Evolutionary conservation across 352 stramenopile genomes (phyloP).

Genomic region (Globisporangium spiculum): DNA sequence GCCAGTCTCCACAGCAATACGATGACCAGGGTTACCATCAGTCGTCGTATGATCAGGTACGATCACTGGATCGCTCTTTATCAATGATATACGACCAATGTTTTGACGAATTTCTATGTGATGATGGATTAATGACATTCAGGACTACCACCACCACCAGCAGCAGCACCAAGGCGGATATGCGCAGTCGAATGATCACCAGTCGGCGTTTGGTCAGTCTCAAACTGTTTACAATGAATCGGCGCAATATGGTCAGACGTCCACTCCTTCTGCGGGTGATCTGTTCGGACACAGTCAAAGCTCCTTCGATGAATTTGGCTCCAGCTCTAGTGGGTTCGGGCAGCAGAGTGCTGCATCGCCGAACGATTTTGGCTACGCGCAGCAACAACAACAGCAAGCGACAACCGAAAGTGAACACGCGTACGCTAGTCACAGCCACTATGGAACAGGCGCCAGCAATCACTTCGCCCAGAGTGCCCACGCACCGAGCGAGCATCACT

Average conservation of each 20-base stretch:
- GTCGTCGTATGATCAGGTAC: conserved; percentile 36
- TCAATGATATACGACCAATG: neutral
- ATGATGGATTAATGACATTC: neutral
- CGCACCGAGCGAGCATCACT: neutral
- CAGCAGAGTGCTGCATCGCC: conserved; percentile 9
- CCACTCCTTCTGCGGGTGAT: conserved; percentile 21
- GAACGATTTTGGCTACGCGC: conserved; percentile 7
- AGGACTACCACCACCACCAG: conserved; percentile 14
- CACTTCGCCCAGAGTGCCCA: conserved; percentile 5
- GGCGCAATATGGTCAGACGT: conserved; percentile 24
- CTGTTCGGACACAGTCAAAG: conserved; percentile 26
- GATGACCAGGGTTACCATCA: conserved; percentile 31
- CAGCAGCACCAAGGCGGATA: conserved; percentile 21
- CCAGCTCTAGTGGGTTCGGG: conserved; percentile 11
- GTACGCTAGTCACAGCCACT: conserved; percentile 6
- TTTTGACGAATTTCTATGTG: neutral
- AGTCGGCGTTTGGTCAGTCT: conserved; percentile 14
- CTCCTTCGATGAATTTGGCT: conserved; percentile 12
- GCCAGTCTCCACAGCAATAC: conserved; percentile 23
- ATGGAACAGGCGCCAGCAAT: neutral
- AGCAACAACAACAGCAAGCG: conserved; percentile 2
- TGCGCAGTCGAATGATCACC: conserved; percentile 5
- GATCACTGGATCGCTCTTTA: neutral
- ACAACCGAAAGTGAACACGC: neutral
- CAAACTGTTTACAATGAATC: conserved; percentile 13